Percentiles rank a stretch among this genome's conserved stretches.
Evolutionary conservation across 192 early-diverging fungal genomes (phyloP).

Genomic region (Backusella macrospora): DNA sequence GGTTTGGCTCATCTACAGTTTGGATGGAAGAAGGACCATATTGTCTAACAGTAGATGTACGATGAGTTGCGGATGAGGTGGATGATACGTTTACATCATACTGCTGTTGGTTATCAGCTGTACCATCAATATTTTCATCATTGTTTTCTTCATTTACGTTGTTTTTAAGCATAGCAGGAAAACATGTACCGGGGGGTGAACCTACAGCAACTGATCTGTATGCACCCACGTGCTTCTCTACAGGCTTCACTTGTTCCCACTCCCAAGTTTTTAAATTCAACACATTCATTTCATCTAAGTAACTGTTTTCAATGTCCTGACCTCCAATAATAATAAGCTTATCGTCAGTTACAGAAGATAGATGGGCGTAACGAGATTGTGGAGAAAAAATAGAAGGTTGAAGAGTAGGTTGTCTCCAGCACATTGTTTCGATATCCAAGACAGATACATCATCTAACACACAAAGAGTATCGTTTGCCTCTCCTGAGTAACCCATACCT

Average conservation of each 20-base stretch:
- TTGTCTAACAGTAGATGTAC: slow-evolving; percentile 26
- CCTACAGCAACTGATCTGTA: slow-evolving; percentile 78
- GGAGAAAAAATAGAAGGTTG: slow-evolving; percentile 48
- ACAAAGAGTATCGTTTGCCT: slow-evolving; percentile 55
- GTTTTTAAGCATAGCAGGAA: slow-evolving; percentile 21
- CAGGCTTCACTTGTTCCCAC: slow-evolving; percentile 68
- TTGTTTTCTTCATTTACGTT: not conserved
- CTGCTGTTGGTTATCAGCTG: not conserved
- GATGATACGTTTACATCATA: not conserved
- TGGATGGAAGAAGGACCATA: slow-evolving; percentile 1
- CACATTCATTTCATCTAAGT: slow-evolving; percentile 79
- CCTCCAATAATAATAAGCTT: slow-evolving; percentile 73
- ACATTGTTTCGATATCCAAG: slow-evolving; percentile 66
- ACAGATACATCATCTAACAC: slow-evolving; percentile 73
- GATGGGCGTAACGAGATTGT: slow-evolving; percentile 76
- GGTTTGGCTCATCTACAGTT: slow-evolving; percentile 55
- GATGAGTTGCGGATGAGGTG: not conserved
- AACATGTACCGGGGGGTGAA: slow-evolving; percentile 38
- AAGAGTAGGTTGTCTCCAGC: slow-evolving; percentile 61
- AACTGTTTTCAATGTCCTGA: slow-evolving; percentile 76
- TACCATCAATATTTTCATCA: not conserved
- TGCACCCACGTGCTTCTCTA: slow-evolving; percentile 76
- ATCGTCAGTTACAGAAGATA: slow-evolving; percentile 68
- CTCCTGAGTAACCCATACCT: slow-evolving; percentile 73
- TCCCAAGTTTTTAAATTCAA: slow-evolving; percentile 68